Conservation (phyloP, 2,329 filamentous ascomycete species). For the Colletotrichum tamarilloi region DNA sequence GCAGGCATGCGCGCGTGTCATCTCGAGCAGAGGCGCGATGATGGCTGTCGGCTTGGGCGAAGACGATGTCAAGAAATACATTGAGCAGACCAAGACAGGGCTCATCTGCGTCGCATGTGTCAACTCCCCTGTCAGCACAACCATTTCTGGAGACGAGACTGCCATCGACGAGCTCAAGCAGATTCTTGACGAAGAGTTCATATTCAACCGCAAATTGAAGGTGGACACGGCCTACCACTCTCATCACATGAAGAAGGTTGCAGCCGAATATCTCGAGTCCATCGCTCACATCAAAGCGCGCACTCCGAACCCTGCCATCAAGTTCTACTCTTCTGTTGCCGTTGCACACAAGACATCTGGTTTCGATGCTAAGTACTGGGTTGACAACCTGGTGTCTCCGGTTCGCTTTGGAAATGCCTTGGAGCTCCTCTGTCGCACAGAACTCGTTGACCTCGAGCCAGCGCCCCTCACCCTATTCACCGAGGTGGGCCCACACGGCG, state of each 20-base stretch:
- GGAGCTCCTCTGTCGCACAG: not conserved
- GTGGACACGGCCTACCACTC: slow-evolving; percentile 39
- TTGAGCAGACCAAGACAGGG: slow-evolving; percentile 21
- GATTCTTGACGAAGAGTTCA: slow-evolving; percentile 27
- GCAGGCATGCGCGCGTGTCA: slow-evolving; percentile 44
- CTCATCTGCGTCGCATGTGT: slow-evolving; percentile 51
- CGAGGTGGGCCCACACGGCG: not conserved
- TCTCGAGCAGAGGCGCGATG: slow-evolving; percentile 58
- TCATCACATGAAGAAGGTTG: slow-evolving; percentile 37
- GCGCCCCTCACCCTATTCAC: not conserved
- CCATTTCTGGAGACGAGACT: slow-evolving; percentile 50
- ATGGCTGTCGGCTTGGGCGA: slow-evolving; percentile 62
- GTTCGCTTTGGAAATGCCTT: slow-evolving; percentile 48
- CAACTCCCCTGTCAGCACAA: slow-evolving; percentile 63
- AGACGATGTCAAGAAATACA: slow-evolving; percentile 50
- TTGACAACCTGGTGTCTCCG: slow-evolving; percentile 46
- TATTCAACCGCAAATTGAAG: slow-evolving; percentile 36
- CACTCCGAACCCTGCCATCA: slow-evolving; percentile 8
- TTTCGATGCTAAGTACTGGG: slow-evolving; percentile 45
- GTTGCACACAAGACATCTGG: not conserved
- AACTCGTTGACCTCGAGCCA: not conserved
- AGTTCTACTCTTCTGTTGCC: slow-evolving; percentile 26
- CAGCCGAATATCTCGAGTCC: slow-evolving; percentile 37
- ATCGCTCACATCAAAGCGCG: not conserved
- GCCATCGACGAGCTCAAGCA: slow-evolving; percentile 43